Conservation (phyloP, 1,284 basidiomycete genomes). For the Rhodotorula sp. region DNA sequence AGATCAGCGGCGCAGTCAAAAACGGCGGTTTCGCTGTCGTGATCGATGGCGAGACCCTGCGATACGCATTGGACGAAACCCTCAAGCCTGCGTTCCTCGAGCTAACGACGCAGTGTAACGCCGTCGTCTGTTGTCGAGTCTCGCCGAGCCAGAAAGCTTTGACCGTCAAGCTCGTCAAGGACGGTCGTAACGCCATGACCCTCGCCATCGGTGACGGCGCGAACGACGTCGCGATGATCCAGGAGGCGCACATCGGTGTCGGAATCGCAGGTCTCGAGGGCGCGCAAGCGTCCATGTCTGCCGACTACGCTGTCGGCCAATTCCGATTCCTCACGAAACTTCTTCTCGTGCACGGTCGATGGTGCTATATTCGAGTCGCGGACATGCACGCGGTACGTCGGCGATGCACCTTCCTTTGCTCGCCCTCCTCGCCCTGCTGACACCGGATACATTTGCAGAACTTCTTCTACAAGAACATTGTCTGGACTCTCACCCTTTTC, state of each 20-base stretch:
- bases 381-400: slow-evolving; percentile 53
- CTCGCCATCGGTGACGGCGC: slow-evolving; percentile 92
- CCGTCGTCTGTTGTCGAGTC: slow-evolving; percentile 95
- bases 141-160: slow-evolving; percentile 94
- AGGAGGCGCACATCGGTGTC: slow-evolving; percentile 95
- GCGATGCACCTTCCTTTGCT: slow-evolving; percentile 44
- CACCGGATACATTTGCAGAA: slow-evolving; percentile 52
- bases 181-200: slow-evolving; percentile 93
- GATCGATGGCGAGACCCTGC: slow-evolving; percentile 91
- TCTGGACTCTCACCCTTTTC: slow-evolving; percentile 89
- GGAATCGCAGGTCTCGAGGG: slow-evolving; percentile 93
- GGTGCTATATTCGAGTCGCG: slow-evolving; percentile 95
- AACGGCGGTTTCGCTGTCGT: slow-evolving; percentile 64
- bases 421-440: slow-evolving; percentile 62
- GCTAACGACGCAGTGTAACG: slow-evolving; percentile 91
- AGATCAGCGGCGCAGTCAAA: slow-evolving; percentile 26
- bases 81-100: slow-evolving; percentile 85
- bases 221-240: slow-evolving; percentile 96
- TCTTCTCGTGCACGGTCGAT: slow-evolving; percentile 88
- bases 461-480: slow-evolving; percentile 97
- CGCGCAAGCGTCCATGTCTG: slow-evolving; percentile 97
- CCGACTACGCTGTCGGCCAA: slow-evolving; percentile 96
- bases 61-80: slow-evolving; percentile 71
- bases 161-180: slow-evolving; percentile 92
- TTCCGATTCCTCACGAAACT: slow-evolving; percentile 89